These are phyloP conservation scores for Lyophyllum semitale DNA, from an alignment of 768 basidiomycete genomes.

Conservation along the genomic window DNA sequence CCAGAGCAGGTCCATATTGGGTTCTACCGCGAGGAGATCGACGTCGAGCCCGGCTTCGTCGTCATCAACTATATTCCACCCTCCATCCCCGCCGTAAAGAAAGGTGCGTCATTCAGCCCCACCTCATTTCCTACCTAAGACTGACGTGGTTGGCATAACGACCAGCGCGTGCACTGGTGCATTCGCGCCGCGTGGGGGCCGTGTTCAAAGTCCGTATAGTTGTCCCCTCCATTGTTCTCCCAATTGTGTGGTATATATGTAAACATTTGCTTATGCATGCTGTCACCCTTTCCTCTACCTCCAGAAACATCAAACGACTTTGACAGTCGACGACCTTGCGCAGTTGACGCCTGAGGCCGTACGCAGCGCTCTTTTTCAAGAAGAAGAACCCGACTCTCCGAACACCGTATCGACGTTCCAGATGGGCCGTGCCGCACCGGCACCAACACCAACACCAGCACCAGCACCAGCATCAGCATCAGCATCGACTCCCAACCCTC, in stretches of 20 bases:
- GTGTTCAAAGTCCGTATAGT: slow-evolving; percentile 43
- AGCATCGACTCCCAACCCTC: slow-evolving; percentile 1
- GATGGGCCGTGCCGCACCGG: slow-evolving; percentile 12
- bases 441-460: neutral
- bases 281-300: slow-evolving; percentile 20
- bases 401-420: slow-evolving; percentile 11
- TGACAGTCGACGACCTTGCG: slow-evolving; percentile 46
- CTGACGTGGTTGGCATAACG: slow-evolving; percentile 11
- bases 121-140: neutral
- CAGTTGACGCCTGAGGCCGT: slow-evolving; percentile 44
- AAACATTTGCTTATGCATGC: slow-evolving; percentile 1
- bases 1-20: slow-evolving; percentile 41
- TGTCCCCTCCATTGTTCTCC: slow-evolving; percentile 18
- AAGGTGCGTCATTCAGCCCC: slow-evolving; percentile 24
- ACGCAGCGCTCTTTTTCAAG: slow-evolving; percentile 31
- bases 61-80: slow-evolving; percentile 48
- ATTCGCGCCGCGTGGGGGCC: slow-evolving; percentile 47
- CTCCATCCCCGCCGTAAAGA: slow-evolving; percentile 37
- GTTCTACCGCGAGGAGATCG: slow-evolving; percentile 45
- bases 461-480: no score
- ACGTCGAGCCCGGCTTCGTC: slow-evolving; percentile 37
- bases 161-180: slow-evolving; percentile 47
- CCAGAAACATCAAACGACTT: slow-evolving; percentile 46
- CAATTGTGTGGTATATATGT: slow-evolving; percentile 10
- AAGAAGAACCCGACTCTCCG: slow-evolving; percentile 25